These are phyloP conservation scores for Nigrograna mackinnonii DNA, from an alignment of 2,329 filamentous ascomycete genomes.

Conservation along the genomic window DNA sequence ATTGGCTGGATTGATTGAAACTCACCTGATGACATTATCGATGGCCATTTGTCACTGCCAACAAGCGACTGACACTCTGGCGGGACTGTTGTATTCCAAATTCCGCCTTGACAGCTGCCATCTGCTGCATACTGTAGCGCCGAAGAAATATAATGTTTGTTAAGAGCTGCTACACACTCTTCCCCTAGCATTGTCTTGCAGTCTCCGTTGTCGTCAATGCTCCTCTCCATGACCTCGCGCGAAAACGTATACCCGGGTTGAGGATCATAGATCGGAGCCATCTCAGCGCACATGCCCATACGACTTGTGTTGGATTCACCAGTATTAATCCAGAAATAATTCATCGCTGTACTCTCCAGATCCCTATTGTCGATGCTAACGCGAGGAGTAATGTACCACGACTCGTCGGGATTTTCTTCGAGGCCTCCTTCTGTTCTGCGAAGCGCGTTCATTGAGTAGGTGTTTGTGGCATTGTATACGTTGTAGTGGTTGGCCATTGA, in stretches of 20 bases:
- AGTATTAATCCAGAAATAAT: conserved; percentile 2
- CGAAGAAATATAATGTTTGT: neutral
- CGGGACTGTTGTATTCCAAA: conserved; percentile 4
- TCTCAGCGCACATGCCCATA: neutral
- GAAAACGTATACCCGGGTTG: neutral
- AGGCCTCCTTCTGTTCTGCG: neutral
- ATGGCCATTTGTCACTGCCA: conserved; percentile 1
- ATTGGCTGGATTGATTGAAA: too few species aligned
- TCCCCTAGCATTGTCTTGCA: conserved; percentile 9
- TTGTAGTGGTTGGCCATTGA: too few species aligned
- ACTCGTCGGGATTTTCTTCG: neutral
- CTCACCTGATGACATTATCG: too few species aligned
- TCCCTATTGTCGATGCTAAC: neutral
- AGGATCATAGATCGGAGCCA: neutral
- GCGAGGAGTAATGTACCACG: conserved; percentile 1
- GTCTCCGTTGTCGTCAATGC: conserved; percentile 5
- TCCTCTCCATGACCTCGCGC: conserved; percentile 3
- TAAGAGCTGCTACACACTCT: conserved; percentile 4
- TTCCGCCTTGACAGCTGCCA: neutral
- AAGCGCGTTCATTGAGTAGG: conserved; percentile 1
- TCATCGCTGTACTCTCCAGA: neutral
- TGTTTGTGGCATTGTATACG: conserved; percentile 3
- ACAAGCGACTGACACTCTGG: neutral
- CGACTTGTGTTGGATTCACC: neutral
- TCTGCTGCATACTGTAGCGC: neutral